A percentile compares a stretch with the other conserved stretches of the same genome.
Conservation (phyloP, 2,329 filamentous ascomycete species). For the Thielaviopsis musarum region DNA sequence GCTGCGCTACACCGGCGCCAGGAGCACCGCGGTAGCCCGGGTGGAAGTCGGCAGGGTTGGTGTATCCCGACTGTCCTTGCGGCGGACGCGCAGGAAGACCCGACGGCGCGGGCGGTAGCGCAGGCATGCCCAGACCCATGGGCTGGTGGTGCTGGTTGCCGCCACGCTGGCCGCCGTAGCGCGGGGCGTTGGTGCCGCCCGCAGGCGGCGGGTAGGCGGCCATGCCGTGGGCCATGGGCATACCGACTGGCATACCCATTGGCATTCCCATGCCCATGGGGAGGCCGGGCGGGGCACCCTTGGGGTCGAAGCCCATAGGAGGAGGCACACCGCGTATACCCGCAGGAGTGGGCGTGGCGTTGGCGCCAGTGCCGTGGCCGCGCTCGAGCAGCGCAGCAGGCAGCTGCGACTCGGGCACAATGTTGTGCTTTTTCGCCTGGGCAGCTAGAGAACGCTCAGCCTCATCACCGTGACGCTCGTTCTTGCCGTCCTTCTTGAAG, state of each 20-base stretch:
- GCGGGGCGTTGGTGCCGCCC: conserved; percentile 1
- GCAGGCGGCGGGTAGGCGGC: conserved; percentile 13
- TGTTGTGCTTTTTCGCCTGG: conserved; percentile 87
- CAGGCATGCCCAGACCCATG: conserved; percentile 12
- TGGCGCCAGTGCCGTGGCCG: conserved; percentile 15
- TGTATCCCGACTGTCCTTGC: conserved; percentile 27
- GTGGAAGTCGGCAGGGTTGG: conserved; percentile 32
- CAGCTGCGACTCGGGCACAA: conserved; percentile 63
- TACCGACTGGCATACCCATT: conserved; percentile 15
- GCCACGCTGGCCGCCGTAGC: neutral
- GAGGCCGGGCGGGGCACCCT: conserved; percentile 16
- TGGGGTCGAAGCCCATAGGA: conserved; percentile 21
- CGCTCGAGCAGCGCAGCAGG: conserved; percentile 50
- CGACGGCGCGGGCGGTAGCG: conserved; percentile 31
- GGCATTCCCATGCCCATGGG: conserved; percentile 11
- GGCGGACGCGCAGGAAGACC: conserved; percentile 34
- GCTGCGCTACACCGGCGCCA: conserved; percentile 18
- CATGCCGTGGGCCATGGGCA: conserved; percentile 20
- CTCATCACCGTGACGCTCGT: conserved; percentile 85
- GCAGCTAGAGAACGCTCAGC: conserved; percentile 83
- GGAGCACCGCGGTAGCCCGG: conserved; percentile 26
- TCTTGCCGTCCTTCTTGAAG: conserved; percentile 98
- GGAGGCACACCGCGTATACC: conserved; percentile 13
- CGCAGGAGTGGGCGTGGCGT: conserved; percentile 15
- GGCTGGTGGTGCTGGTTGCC: conserved; percentile 14